These are phyloP conservation scores for Neoscytalidium dimidiatum DNA, from an alignment of 2,329 filamentous ascomycete species.

Conservation along the genomic window DNA sequence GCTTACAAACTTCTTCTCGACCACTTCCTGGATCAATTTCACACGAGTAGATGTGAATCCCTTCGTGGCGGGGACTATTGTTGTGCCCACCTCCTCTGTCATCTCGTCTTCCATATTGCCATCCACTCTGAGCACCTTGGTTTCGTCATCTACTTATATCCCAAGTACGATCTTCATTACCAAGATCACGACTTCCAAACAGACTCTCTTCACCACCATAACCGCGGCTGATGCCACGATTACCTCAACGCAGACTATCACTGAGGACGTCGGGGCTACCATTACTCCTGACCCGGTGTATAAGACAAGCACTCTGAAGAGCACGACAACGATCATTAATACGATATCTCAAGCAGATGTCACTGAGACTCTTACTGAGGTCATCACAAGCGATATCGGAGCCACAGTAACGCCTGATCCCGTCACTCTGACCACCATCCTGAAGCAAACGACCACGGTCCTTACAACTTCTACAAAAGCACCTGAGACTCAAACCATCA, in stretches of 20 bases:
- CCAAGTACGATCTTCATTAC: constrained; percentile 26
- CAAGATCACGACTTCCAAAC: constrained; percentile 25
- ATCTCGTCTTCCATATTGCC: constrained; percentile 27
- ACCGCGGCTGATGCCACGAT: constrained; percentile 30
- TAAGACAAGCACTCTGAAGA: constrained; percentile 24
- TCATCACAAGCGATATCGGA: neutral
- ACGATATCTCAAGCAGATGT: constrained; percentile 25
- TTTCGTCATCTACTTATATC: constrained; percentile 28
- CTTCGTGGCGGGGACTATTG: constrained; percentile 36
- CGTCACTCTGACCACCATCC: neutral
- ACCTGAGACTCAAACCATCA: neutral
- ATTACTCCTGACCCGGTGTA: constrained; percentile 24
- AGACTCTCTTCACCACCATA: constrained; percentile 30
- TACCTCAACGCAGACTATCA: constrained; percentile 30
- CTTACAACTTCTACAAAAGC: constrained; percentile 24
- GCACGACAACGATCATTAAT: constrained; percentile 21
- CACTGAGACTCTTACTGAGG: constrained; percentile 23
- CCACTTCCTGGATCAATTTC: constrained; percentile 47
- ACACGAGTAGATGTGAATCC: constrained; percentile 40
- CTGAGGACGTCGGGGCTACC: constrained; percentile 27
- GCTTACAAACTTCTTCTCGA: constrained; percentile 43
- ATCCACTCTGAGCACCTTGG: constrained; percentile 23
- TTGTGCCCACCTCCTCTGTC: constrained; percentile 29
- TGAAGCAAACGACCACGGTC: constrained; percentile 25
- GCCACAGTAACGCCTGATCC: neutral